A percentile compares a stretch with the other conserved stretches of the same genome.
Conservation (phyloP, 2,329 filamentous ascomycete genomes). For the Raffaelea albimanens region DNA sequence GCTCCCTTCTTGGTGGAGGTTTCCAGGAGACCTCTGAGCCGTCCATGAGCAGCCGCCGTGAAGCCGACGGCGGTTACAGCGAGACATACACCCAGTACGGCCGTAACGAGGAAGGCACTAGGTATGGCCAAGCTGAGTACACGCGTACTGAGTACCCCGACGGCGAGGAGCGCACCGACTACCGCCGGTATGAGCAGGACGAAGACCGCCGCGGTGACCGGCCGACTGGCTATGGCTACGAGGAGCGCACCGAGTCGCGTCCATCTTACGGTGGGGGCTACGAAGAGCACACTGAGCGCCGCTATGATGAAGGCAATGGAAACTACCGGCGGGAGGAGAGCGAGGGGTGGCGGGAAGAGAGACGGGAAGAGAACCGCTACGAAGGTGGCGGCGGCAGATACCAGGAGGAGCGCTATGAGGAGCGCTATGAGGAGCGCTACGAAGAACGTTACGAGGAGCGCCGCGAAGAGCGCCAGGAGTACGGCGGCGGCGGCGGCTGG, state of each 20-base stretch:
- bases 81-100: constrained; percentile 54
- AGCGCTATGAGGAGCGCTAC: background rate
- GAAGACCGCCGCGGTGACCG: constrained; percentile 24
- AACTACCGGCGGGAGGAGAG: constrained; percentile 16
- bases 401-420: background rate
- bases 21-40: constrained; percentile 38
- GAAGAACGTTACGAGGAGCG: background rate
- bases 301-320: constrained; percentile 24
- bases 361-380: background rate
- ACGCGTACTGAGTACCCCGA: constrained; percentile 47
- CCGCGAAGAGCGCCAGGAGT: background rate
- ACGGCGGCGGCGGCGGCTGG: background rate
- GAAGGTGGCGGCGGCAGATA: background rate
- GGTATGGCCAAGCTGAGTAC: constrained; percentile 53
- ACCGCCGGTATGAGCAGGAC: constrained; percentile 49
- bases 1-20: constrained; percentile 44
- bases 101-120: constrained; percentile 34
- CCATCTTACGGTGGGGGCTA: constrained; percentile 29
- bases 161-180: constrained; percentile 50
- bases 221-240: constrained; percentile 41
- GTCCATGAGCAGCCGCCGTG: constrained; percentile 37
- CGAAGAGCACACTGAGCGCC: constrained; percentile 46
- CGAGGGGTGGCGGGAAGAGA: background rate
- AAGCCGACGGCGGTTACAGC: constrained; percentile 51
- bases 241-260: constrained; percentile 42